A percentile compares a stretch with the other conserved stretches of the same genome.
phyloP scores from a whole-genome alignment of 225 moss, liverwort and hornwort genomes.

The Climacium dendroides region DNA sequence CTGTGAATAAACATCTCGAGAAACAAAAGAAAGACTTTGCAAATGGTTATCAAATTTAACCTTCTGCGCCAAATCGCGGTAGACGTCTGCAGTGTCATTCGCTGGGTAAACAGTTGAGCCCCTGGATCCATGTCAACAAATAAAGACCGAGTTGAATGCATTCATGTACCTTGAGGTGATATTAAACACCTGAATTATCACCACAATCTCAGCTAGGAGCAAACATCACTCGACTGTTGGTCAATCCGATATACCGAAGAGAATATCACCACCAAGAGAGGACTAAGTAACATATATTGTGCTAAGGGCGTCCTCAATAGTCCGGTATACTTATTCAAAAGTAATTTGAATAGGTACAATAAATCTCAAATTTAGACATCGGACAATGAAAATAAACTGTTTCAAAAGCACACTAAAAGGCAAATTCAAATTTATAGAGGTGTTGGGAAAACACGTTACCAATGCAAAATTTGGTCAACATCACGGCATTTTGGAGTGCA shows the following conservation, averaged over 20 bases:
- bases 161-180: not conserved
- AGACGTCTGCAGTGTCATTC: constrained; percentile 64
- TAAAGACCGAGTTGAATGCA: not conserved
- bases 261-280: not conserved
- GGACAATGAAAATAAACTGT: not conserved
- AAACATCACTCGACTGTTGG: not conserved
- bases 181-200: not conserved
- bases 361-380: not conserved
- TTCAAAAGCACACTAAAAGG: not conserved
- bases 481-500: not conserved
- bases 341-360: not conserved
- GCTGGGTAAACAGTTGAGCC: constrained; percentile 66
- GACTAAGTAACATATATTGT: not conserved
- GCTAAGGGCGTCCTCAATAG: not conserved
- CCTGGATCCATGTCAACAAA: constrained; percentile 35
- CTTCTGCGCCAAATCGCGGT: constrained; percentile 64
- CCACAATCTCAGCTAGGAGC: not conserved
- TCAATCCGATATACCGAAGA: not conserved
- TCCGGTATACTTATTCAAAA: not conserved
- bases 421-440: not conserved
- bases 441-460: not conserved
- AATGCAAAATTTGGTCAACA: not conserved
- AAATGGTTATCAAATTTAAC: constrained; percentile 8
- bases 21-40: not conserved
- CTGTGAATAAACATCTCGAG: not conserved